These are phyloP conservation scores for Stemphylium lycopersici DNA, from an alignment of 2,329 filamentous ascomycete genomes.

Conservation along the genomic window DNA sequence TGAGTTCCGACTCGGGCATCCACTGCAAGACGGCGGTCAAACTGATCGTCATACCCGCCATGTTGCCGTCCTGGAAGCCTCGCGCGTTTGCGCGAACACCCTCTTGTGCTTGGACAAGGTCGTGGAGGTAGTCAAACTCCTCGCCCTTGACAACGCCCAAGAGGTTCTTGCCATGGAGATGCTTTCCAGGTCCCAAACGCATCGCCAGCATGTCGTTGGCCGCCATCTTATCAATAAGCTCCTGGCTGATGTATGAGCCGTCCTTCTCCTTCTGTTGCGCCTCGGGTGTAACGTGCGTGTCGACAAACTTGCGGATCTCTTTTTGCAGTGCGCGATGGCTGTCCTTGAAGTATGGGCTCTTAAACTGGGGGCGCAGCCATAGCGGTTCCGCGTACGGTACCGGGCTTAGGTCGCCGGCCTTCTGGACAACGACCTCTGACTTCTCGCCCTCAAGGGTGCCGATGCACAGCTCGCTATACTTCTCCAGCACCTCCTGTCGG, in stretches of 20 bases:
- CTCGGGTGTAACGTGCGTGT: slow-evolving; percentile 73
- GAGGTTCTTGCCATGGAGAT: slow-evolving; percentile 73
- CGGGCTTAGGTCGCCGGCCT: slow-evolving; percentile 72
- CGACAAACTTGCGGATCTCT: slow-evolving; percentile 75
- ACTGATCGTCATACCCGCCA: slow-evolving; percentile 85
- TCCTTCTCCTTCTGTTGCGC: slow-evolving; percentile 77
- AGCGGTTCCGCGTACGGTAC: slow-evolving; percentile 87
- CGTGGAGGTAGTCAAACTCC: slow-evolving; percentile 88
- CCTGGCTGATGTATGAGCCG: slow-evolving; percentile 71
- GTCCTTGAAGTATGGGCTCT: slow-evolving; percentile 80
- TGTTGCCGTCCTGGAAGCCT: slow-evolving; percentile 85
- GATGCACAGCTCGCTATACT: slow-evolving; percentile 76
- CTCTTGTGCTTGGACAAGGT: slow-evolving; percentile 78
- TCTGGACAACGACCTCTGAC: slow-evolving; percentile 72
- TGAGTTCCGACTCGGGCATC: slow-evolving; percentile 70
- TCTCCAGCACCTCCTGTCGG: slow-evolving; percentile 83
- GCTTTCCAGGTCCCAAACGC: slow-evolving; percentile 82
- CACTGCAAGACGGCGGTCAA: slow-evolving; percentile 81
- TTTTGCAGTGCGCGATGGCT: slow-evolving; percentile 72
- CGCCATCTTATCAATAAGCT: slow-evolving; percentile 80
- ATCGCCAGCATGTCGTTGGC: slow-evolving; percentile 76
- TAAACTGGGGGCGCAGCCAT: slow-evolving; percentile 79
- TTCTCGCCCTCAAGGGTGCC: slow-evolving; percentile 77
- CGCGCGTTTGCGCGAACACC: slow-evolving; percentile 71
- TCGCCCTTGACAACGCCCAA: slow-evolving; percentile 74